Base-by-base conservation (phyloP, 1,284 basidiomycete species). In the Austroboletus olivaceoglutinosus region DNA sequence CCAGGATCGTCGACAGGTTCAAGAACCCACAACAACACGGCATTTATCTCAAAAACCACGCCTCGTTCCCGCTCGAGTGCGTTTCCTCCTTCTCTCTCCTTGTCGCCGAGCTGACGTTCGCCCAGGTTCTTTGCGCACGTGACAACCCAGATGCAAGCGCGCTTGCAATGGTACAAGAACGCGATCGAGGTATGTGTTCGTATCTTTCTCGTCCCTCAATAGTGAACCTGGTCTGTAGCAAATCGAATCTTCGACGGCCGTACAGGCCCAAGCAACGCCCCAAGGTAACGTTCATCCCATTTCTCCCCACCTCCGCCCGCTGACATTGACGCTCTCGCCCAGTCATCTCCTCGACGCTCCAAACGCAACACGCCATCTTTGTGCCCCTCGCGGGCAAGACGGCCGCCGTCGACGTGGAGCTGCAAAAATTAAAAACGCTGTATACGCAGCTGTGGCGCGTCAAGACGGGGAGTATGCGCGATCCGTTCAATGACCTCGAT, bases 61-160 rank as follows among this genome's bases (percentile, higher is more conserved):
- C 87, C 2, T 75, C 72, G n/a, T 93, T 91, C 70, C 89, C 90
- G n/a, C 73, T 89, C 16, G 88, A 92, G 86, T 90, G 57, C 48
- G 83, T 74, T 39, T 6, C 31, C 15, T 30, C 13, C 4, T 33
- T 40, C 21, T 30, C 37, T 16, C 36, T 5, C 7, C 1, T 11
- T 7, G 2, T 15, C 5, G 19, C 41, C 6, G 4, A 7, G 19
- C 8, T 27, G 48, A 43, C 9, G 27, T 25, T 23, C 16, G 12
- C 38, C 16, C 51, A 91, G 88, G 60, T 91, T 83, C 70, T 91
- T 91, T 71, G 77, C 73, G 31, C 78, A 87, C 22, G 80, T 88
- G 34, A 81, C 85, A 18, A 76, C 82, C 51, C 80, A 90, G 58
- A 85, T 91, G 78, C 75, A 76, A 47, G 81, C 86, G 58, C 74